Percentiles rank a stretch among this genome's conserved stretches.
Evolutionary conservation across 192 early-diverging fungal genomes (phyloP).

Genomic region (Phlyctochytrium planicorne): DNA sequence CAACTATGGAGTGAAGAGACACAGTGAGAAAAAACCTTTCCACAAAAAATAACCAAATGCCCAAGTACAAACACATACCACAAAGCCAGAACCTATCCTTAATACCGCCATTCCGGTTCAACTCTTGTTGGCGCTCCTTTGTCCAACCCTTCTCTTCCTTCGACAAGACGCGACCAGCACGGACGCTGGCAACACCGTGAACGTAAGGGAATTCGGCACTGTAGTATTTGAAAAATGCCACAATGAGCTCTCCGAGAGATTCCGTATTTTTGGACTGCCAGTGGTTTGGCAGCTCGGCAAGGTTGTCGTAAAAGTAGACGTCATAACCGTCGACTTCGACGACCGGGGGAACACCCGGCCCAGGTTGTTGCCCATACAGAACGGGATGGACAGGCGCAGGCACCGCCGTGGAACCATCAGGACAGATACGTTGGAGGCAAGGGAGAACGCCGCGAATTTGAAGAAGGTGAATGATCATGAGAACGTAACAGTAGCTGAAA

Average conservation of each 20-base stretch:
- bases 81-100: constrained; percentile 38
- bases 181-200: constrained; percentile 31
- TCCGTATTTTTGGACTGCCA: constrained; percentile 29
- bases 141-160: constrained; percentile 41
- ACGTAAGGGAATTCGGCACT: constrained; percentile 36
- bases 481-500: constrained; percentile 36
- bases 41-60: not conserved
- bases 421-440: constrained; percentile 26
- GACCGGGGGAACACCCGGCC: constrained; percentile 3
- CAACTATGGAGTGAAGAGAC: constrained; percentile 19
- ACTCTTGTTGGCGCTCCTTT: constrained; percentile 35
- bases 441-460: constrained; percentile 39
- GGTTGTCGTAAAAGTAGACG: constrained; percentile 35
- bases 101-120: constrained; percentile 25
- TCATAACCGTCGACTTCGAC: constrained; percentile 16
- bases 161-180: constrained; percentile 25
- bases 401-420: constrained; percentile 4
- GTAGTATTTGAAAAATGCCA: constrained; percentile 40
- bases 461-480: constrained; percentile 42
- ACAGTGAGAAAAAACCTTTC: not conserved
- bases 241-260: constrained; percentile 31
- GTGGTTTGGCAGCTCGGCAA: constrained; percentile 5
- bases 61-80: constrained; percentile 13
- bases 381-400: not conserved
- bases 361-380: not conserved